Conservation (phyloP, 169 alveolate genomes). For the Eimeria maxima region DNA sequence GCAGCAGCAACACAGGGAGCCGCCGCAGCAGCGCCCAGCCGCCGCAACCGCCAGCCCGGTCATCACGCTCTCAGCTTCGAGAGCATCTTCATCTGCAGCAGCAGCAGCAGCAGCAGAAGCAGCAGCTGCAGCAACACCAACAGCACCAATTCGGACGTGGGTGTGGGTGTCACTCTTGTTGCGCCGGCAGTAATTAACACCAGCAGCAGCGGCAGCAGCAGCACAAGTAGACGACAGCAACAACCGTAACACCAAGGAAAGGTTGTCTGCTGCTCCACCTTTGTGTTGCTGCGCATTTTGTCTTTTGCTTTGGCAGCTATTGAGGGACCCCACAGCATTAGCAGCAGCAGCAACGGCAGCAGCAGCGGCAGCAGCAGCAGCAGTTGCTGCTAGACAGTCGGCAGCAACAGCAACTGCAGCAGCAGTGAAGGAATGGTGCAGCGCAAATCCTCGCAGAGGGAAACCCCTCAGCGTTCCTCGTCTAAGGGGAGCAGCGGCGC, state of each 20-base stretch:
- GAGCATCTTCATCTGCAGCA: neutral
- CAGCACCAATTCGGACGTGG: neutral
- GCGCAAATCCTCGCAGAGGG: conserved; percentile 1
- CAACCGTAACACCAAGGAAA: neutral
- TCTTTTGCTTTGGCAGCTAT: neutral
- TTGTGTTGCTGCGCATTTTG: neutral
- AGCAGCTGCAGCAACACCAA: neutral
- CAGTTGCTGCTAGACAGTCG: neutral
- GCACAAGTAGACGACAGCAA: conserved; percentile 1
- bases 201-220: conserved; percentile 4
- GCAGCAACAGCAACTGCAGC: conserved; percentile 28
- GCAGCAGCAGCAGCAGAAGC: conserved; percentile 42
- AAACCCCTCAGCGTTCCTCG: conserved; percentile 9
- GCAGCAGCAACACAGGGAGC: conserved; percentile 43
- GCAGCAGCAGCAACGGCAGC: neutral
- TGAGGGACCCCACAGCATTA: conserved; percentile 12
- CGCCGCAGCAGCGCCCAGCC: neutral
- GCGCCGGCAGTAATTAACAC: neutral
- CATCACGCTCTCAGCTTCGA: neutral
- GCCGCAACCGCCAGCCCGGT: neutral
- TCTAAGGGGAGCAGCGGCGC: conserved; percentile 48
- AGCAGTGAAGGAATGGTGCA: conserved; percentile 41
- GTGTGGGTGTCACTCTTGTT: neutral
- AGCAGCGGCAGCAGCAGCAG: conserved; percentile 42
- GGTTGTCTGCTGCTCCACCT: neutral